Conservation (phyloP, 306 rosid species). For the Amphicarpaea edgeworthii region DNA sequence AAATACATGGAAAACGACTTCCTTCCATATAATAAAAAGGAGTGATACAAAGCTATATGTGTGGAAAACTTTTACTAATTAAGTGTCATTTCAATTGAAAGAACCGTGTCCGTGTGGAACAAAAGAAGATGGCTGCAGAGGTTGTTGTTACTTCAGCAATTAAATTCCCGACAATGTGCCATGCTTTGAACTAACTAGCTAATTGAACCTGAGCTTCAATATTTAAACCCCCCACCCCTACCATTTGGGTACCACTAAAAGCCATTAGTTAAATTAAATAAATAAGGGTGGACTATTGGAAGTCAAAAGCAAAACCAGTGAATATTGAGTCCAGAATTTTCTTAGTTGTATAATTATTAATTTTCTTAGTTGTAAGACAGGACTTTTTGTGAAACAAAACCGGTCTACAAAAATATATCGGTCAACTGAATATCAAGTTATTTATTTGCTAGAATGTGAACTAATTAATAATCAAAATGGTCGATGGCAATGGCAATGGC, state of each 20-base stretch:
- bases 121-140: not conserved
- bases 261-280: constrained; percentile 12
- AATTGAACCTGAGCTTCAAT: constrained; percentile 32
- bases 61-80: not conserved
- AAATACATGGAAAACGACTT: constrained; percentile 41
- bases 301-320: constrained; percentile 40
- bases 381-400: too few relatives aligned
- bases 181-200: constrained; percentile 1
- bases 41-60: not conserved
- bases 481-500: not conserved
- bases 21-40: not conserved
- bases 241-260: constrained; percentile 4
- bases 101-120: constrained; percentile 27
- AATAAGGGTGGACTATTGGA: constrained; percentile 10
- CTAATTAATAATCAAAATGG: not conserved
- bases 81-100: not conserved
- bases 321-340: not conserved
- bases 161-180: not conserved
- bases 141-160: constrained; percentile 15
- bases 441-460: not conserved
- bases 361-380: constrained; percentile 17
- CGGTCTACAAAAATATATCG: too few relatives aligned
- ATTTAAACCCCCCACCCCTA: too few relatives aligned
- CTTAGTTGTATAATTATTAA: not conserved
- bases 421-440: too few relatives aligned